Evolutionary conservation across 352 stramenopile genomes (phyloP), one percentile per base, ranked within the genome.

Genomic region (Phytophthora pluvialis): DNA sequence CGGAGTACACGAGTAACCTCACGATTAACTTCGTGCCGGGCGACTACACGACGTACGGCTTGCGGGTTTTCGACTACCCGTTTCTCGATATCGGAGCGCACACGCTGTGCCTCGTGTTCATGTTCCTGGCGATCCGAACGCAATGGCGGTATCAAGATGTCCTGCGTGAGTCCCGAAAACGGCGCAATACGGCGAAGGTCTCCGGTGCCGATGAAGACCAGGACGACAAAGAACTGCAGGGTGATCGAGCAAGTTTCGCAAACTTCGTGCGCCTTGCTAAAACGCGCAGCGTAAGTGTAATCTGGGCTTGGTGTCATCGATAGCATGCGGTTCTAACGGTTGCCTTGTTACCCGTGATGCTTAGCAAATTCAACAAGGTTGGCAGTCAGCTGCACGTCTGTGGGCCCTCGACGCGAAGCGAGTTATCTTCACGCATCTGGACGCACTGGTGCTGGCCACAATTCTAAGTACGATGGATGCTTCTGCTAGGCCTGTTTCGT

Each of bases 121-220:
- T 96, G 42, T 93, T 83, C 67, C 62, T 87, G n/a, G 86, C 84
- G 2, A 91, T 91, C 63, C 84, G 86, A 31, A 92, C 85, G 31
- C 74, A 88, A 44, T 89, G 85, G 73, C 72, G 80, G 16, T 96
- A 93, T 58, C 74, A 88, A 44, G 73, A 89, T 42, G 65, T 96
- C 15, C 60, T 96, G 8, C 50, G 58, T 18, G 73, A 81, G 28
- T 78, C 73, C 31, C 62, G 73, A 18, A 72, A 75, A 40, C 70
- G 70, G 12, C 67, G 70, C 7, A 47, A 70, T 33, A 70, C 48
- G 18, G 60, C 44, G 5, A 77, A 70, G 25, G 32, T 39, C 25
- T 18, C 51, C 33, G 50, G 31, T 52, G 13, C 21, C 25, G 25
- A 42, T 13, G 61, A 71, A 18, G 64, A 64, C 4, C 47, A 60